phyloP scores from a whole-genome alignment of 345 rosid genomes.

The Citrus glauca region DNA sequence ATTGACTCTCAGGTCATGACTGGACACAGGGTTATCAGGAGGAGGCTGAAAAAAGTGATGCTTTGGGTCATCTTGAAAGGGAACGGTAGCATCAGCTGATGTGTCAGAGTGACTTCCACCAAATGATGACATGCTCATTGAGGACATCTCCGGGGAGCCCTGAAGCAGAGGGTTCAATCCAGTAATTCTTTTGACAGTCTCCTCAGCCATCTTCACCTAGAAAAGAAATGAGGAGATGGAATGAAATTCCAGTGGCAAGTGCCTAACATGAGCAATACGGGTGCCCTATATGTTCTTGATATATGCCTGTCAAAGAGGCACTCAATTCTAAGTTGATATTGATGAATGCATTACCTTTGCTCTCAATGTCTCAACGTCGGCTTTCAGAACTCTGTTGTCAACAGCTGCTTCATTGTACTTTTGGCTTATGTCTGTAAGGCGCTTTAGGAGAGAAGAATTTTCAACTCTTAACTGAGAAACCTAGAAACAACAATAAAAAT shows the following conservation, averaged over 20 bases:
- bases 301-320: neutral
- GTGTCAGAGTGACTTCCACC: conserved; percentile 48
- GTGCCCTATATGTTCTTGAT: neutral
- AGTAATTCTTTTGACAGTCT: conserved; percentile 73
- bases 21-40: conserved; percentile 24
- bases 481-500: conserved; percentile 30
- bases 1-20: conserved; percentile 27
- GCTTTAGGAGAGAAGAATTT: conserved; percentile 59
- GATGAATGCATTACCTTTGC: conserved; percentile 58
- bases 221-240: conserved; percentile 2
- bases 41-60: conserved; percentile 31
- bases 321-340: neutral
- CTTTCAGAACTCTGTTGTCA: conserved; percentile 88
- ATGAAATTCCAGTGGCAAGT: conserved; percentile 42
- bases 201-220: conserved; percentile 98
- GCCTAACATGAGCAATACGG: neutral
- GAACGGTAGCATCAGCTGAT: conserved; percentile 51
- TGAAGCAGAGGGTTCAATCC: conserved; percentile 69
- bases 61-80: conserved; percentile 44
- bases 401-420: conserved; percentile 74
- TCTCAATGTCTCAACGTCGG: conserved; percentile 84
- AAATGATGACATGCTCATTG: conserved; percentile 37
- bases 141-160: conserved; percentile 40
- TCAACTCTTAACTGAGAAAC: conserved; percentile 81
- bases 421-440: conserved; percentile 68